These are phyloP conservation scores for Beauveria pseudobassiana DNA, from an alignment of 2,329 filamentous ascomycete genomes.

Conservation along the genomic window DNA sequence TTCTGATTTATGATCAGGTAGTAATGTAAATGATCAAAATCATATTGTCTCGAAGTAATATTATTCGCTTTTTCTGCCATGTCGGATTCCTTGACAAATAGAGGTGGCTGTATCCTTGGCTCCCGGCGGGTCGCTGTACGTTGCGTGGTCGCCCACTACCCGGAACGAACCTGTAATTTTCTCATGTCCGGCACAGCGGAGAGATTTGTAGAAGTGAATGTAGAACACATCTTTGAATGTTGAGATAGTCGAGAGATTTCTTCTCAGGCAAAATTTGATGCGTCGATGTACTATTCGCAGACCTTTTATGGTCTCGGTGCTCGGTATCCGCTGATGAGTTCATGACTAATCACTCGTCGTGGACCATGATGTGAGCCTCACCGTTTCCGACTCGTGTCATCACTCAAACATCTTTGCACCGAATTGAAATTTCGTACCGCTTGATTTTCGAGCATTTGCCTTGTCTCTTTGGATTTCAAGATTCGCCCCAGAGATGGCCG, in stretches of 20 bases:
- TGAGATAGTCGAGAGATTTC: no score
- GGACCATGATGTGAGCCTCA: not conserved
- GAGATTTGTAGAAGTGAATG: not conserved
- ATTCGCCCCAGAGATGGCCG: not conserved
- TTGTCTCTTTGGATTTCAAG: not conserved
- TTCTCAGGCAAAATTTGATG: not conserved
- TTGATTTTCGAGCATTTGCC: not conserved
- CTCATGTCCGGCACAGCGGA: not conserved
- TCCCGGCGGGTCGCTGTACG: not conserved
- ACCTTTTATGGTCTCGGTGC: not conserved
- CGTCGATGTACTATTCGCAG: not conserved
- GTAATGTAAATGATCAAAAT: not conserved
- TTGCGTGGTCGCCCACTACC: not conserved
- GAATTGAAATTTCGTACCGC: no score
- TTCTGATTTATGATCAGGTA: not conserved
- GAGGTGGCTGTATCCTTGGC: no score
- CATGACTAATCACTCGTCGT: constrained; percentile 5
- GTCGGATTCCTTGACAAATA: no score
- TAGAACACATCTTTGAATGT: no score
- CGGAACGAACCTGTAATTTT: not conserved
- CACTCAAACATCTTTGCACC: not conserved
- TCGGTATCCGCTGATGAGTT: not conserved
- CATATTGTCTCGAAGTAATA: no score
- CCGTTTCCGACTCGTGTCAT: not conserved
- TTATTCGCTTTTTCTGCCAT: no score